Evolutionary conservation across 192 early-diverging fungal species (phyloP).

Genomic region (Mortierella hygrophila): DNA sequence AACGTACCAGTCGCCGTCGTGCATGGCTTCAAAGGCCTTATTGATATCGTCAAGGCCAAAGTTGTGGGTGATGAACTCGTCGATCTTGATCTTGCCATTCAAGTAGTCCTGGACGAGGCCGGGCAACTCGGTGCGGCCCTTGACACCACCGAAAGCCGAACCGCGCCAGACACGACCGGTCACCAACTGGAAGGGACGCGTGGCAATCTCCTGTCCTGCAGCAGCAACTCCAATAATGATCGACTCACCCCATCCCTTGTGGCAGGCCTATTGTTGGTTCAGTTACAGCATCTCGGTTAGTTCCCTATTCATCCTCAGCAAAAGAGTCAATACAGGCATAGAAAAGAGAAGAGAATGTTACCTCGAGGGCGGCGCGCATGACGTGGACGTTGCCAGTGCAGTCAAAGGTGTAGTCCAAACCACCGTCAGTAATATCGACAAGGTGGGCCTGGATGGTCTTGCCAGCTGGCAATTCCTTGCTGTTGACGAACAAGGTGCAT

Average conservation of each 20-base stretch:
- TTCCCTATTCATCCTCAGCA: background rate
- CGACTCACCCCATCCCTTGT: constrained; percentile 94
- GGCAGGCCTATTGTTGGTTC: constrained; percentile 62
- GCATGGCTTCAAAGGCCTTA: constrained; percentile 95
- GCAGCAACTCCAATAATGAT: constrained; percentile 94
- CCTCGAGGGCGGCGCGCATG: constrained; percentile 97
- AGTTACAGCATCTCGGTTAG: background rate
- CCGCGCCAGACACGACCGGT: constrained; percentile 98
- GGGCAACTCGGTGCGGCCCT: constrained; percentile 92
- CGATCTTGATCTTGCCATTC: constrained; percentile 88
- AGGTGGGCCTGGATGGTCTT: constrained; percentile 71
- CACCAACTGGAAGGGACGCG: constrained; percentile 96
- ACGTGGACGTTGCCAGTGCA: constrained; percentile 93
- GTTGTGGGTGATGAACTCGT: constrained; percentile 91
- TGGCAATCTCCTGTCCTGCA: constrained; percentile 91
- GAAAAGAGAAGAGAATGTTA: background rate
- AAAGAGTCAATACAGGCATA: too few species aligned
- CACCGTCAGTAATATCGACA: constrained; percentile 94
- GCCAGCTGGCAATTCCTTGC: constrained; percentile 32
- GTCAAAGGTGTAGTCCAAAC: constrained; percentile 97
- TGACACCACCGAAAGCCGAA: constrained; percentile 96
- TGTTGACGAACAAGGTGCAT: constrained; percentile 44
- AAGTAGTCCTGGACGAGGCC: constrained; percentile 90
- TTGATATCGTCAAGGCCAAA: constrained; percentile 89
- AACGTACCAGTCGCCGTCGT: constrained; percentile 72